These are phyloP conservation scores for Claviceps arundinis DNA, from an alignment of 2,329 filamentous ascomycete species.

Conservation along the genomic window DNA sequence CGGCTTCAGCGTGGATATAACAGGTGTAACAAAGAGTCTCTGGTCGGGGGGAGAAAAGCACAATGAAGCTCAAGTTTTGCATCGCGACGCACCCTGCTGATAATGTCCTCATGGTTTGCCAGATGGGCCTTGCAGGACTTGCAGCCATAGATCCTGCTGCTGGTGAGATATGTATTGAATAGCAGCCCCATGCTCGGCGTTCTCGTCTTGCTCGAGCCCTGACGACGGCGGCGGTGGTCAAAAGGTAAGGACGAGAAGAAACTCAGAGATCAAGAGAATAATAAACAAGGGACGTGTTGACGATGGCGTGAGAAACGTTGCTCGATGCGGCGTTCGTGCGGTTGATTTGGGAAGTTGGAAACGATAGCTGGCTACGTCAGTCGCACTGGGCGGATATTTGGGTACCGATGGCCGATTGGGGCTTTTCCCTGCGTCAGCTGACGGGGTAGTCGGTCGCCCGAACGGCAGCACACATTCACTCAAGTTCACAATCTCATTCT, in stretches of 20 bases:
- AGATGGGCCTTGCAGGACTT: conserved; percentile 93
- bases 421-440: not conserved
- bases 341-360: not conserved
- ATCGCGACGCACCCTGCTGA: conserved; percentile 58
- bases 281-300: not conserved
- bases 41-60: not conserved
- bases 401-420: not conserved
- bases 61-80: not conserved
- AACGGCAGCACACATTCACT: not conserved
- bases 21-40: not conserved
- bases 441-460: not conserved
- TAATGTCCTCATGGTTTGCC: conserved; percentile 89
- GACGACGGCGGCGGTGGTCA: not conserved
- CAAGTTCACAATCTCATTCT: not conserved
- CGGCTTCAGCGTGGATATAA: not conserved
- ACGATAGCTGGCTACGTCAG: not conserved
- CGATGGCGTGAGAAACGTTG: not conserved
- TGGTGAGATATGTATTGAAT: conserved; percentile 85
- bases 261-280: not conserved
- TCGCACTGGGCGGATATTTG: not conserved
- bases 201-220: not conserved
- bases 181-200: conserved; percentile 58
- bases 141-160: conserved; percentile 81
- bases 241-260: not conserved
- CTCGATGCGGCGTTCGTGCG: not conserved